Evolutionary conservation across 2,329 filamentous ascomycete species (phyloP).

Genomic region (Fusarium globosum): DNA sequence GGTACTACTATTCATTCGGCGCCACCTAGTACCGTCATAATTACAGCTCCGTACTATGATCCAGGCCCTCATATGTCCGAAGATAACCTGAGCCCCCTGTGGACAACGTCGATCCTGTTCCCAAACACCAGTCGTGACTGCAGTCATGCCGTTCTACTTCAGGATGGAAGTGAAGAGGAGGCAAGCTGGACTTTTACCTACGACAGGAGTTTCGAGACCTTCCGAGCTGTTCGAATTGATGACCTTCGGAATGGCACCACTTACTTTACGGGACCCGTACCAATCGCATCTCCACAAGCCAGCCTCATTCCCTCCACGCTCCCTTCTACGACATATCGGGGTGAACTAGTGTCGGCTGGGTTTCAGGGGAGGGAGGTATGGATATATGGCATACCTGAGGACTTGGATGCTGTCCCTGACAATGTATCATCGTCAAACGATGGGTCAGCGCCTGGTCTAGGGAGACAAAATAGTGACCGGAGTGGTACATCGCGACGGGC

Average conservation of each 20-base stretch:
- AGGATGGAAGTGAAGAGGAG: constrained; percentile 70
- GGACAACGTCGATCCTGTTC: constrained; percentile 88
- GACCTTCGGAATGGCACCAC: constrained; percentile 80
- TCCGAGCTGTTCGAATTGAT: constrained; percentile 80
- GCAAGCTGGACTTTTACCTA: constrained; percentile 83
- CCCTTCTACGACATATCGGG: constrained; percentile 74
- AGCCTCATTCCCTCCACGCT: constrained; percentile 75
- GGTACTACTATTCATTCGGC: constrained; percentile 76
- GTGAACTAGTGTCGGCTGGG: constrained; percentile 78
- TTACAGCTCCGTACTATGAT: constrained; percentile 84
- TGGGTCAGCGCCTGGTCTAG: constrained; percentile 42
- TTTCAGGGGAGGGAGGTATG: constrained; percentile 79
- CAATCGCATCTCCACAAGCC: constrained; percentile 61
- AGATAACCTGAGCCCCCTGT: constrained; percentile 77
- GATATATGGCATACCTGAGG: constrained; percentile 82
- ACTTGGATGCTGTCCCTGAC: constrained; percentile 72
- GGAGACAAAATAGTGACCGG: constrained; percentile 47
- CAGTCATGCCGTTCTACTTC: constrained; percentile 79
- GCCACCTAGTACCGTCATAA: constrained; percentile 76
- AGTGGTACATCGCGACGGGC: constrained; percentile 48
- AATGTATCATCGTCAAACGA: constrained; percentile 39
- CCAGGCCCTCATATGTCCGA: constrained; percentile 73
- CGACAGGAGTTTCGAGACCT: constrained; percentile 80
- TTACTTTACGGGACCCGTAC: constrained; percentile 79
- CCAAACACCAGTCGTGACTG: constrained; percentile 83